phyloP scores from a whole-genome alignment of 2,329 filamentous ascomycete species.

The Meredithiella fracta region DNA sequence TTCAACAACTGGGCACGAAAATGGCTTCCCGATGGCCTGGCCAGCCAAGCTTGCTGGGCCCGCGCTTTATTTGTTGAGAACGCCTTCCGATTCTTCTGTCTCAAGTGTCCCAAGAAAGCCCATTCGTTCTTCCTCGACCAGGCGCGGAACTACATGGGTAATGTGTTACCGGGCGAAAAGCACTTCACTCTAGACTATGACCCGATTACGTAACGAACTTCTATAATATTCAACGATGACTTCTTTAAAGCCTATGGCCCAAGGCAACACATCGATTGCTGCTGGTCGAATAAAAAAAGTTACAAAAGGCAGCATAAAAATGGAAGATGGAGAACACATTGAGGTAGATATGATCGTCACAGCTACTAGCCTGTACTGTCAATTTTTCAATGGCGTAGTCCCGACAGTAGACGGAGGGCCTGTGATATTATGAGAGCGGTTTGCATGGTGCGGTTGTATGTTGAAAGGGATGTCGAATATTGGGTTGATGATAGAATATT shows the following conservation, averaged over 20 bases:
- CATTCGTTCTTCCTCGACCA: constrained; percentile 25
- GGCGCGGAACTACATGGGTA: constrained; percentile 29
- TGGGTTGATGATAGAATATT: constrained; percentile 46
- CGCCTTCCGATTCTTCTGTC: constrained; percentile 34
- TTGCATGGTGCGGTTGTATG: constrained; percentile 49
- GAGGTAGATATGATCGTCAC: constrained; percentile 52
- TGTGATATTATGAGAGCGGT: constrained; percentile 33
- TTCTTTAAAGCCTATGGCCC: constrained; percentile 35
- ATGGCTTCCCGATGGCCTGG: constrained; percentile 31
- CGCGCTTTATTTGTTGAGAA: constrained; percentile 31
- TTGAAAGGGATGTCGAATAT: constrained; percentile 50
- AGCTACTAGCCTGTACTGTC: constrained; percentile 48
- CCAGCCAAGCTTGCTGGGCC: constrained; percentile 32
- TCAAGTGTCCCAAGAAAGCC: constrained; percentile 4
- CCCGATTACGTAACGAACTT: constrained; percentile 61
- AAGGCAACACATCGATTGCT: constrained; percentile 29
- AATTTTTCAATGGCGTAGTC: constrained; percentile 36
- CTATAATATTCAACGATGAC: constrained; percentile 42
- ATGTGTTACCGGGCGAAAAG: constrained; percentile 39
- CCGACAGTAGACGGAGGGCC: constrained; percentile 37
- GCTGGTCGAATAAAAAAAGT: constrained; percentile 37
- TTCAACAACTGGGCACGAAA: constrained; percentile 24
- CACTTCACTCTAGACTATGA: constrained; percentile 50
- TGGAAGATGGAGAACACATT: constrained; percentile 27
- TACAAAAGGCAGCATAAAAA: constrained; percentile 30